A percentile compares a stretch with the other conserved stretches of the same genome.
phyloP scores from a whole-genome alignment of 768 basidiomycete species.

The Macrolepiota fuliginosa region DNA sequence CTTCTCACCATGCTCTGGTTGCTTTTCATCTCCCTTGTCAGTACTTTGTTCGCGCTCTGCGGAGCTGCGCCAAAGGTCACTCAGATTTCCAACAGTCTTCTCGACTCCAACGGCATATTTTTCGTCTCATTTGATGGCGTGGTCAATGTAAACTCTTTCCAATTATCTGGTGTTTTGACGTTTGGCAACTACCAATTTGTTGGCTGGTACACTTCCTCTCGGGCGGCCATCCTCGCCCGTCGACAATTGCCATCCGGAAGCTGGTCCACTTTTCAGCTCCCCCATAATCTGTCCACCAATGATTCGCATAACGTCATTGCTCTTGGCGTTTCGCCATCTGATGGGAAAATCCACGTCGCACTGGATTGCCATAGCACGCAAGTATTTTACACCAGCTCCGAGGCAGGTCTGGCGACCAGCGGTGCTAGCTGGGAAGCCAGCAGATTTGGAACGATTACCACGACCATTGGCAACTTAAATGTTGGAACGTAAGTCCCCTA shows the following conservation, averaged over 20 bases:
- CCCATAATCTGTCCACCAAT: constrained; percentile 36
- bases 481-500: constrained; percentile 34
- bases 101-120: constrained; percentile 40
- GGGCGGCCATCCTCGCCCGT: constrained; percentile 37
- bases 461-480: constrained; percentile 37
- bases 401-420: constrained; percentile 36
- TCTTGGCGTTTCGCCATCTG: constrained; percentile 41
- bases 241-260: constrained; percentile 36
- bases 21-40: constrained; percentile 9
- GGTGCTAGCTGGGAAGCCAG: constrained; percentile 42
- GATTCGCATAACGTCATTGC: constrained; percentile 47
- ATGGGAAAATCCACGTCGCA: constrained; percentile 45
- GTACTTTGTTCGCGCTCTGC: constrained; percentile 17
- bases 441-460: constrained; percentile 38
- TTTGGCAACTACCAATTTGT: constrained; percentile 39
- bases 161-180: constrained; percentile 39
- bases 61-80: constrained; percentile 39
- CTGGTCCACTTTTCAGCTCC: constrained; percentile 42
- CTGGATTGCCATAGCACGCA: constrained; percentile 45
- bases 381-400: constrained; percentile 42
- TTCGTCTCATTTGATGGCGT: constrained; percentile 46
- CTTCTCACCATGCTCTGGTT: constrained; percentile 2
- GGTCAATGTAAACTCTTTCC: constrained; percentile 47
- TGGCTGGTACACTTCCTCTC: constrained; percentile 44
- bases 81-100: constrained; percentile 33